phyloP scores from a whole-genome alignment of 768 basidiomycete genomes.

The Calvatia gigantea region DNA sequence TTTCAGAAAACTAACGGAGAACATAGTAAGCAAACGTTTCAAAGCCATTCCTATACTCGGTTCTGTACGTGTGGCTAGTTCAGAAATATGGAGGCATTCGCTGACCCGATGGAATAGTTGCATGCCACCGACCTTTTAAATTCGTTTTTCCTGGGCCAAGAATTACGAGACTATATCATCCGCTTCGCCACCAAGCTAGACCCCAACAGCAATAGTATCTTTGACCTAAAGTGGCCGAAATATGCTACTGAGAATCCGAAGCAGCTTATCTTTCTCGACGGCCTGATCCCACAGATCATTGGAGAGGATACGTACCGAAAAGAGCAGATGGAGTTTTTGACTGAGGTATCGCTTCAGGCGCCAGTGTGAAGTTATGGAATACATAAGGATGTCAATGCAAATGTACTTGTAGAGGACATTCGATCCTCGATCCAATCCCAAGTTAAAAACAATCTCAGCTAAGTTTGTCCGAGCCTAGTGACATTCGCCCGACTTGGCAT shows the following conservation, averaged over 20 bases:
- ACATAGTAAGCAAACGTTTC: slow-evolving; percentile 40
- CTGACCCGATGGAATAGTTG: slow-evolving; percentile 21
- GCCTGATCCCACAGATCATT: slow-evolving; percentile 26
- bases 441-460: no score
- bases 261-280: slow-evolving; percentile 38
- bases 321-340: slow-evolving; percentile 33
- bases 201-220: slow-evolving; percentile 8
- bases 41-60: slow-evolving; percentile 41
- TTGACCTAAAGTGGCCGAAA: slow-evolving; percentile 17
- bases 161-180: slow-evolving; percentile 41
- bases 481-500: no score
- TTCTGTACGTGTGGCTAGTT: slow-evolving; percentile 28
- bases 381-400: background rate
- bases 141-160: slow-evolving; percentile 29
- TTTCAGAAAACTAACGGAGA: background rate
- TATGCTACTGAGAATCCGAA: slow-evolving; percentile 29
- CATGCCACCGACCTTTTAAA: slow-evolving; percentile 38
- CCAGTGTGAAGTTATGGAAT: slow-evolving; percentile 20
- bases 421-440: no score
- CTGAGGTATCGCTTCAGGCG: slow-evolving; percentile 24
- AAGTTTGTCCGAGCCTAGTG: no score
- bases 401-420: no score
- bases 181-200: slow-evolving; percentile 35
- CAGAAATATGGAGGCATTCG: no score
- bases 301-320: slow-evolving; percentile 38